phyloP scores from a whole-genome alignment of 768 basidiomycete species.

The Vishniacozyma victoriae region DNA sequence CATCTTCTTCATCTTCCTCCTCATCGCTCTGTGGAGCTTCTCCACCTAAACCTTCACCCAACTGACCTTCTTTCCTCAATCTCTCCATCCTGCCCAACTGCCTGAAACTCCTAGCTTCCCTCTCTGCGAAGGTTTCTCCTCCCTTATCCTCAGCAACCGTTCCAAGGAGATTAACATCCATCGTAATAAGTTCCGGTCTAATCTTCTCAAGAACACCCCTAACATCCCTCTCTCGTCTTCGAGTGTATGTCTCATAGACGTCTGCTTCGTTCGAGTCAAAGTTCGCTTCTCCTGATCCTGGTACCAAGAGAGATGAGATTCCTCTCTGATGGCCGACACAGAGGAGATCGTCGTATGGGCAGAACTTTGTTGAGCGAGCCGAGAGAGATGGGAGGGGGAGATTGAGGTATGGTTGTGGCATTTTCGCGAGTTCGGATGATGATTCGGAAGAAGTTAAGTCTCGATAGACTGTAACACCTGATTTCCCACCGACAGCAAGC shows the following conservation, averaged over 20 bases:
- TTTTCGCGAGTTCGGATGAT: not conserved
- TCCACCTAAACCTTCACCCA: slow-evolving; percentile 50
- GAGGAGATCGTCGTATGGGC: slow-evolving; percentile 52
- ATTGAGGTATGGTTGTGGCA: slow-evolving; percentile 72
- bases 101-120: slow-evolving; percentile 27
- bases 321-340: slow-evolving; percentile 54
- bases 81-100: slow-evolving; percentile 59
- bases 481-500: slow-evolving; percentile 73
- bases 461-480: slow-evolving; percentile 76
- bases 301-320: slow-evolving; percentile 77
- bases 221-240: slow-evolving; percentile 83
- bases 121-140: slow-evolving; percentile 46
- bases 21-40: slow-evolving; percentile 53
- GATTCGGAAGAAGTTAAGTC: slow-evolving; percentile 52
- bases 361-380: slow-evolving; percentile 69
- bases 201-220: slow-evolving; percentile 88
- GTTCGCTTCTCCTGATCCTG: slow-evolving; percentile 88
- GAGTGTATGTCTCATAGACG: slow-evolving; percentile 80
- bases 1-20: slow-evolving; percentile 53
- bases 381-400: slow-evolving; percentile 77
- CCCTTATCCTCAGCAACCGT: slow-evolving; percentile 32
- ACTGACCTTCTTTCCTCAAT: slow-evolving; percentile 66
- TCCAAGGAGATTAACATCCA: slow-evolving; percentile 49
- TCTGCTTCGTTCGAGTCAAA: slow-evolving; percentile 91
- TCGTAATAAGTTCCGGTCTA: slow-evolving; percentile 83